Percentiles rank a stretch among this genome's conserved stretches.
phyloP scores from a whole-genome alignment of 345 rosid species.

The Gossypium ekmanianum region DNA sequence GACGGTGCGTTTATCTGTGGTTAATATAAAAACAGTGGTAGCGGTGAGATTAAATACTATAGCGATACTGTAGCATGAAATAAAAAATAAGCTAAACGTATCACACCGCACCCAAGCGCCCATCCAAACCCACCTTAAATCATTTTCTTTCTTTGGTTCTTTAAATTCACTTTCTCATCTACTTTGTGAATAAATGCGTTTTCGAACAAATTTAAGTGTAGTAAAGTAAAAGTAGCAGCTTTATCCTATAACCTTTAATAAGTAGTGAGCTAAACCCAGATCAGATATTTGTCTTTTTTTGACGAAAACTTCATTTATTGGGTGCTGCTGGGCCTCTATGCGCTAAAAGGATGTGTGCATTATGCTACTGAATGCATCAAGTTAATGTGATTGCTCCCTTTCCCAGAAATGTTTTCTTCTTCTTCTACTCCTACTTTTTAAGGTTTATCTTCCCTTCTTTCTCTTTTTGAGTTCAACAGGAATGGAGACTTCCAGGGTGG shows the following conservation, averaged over 20 bases:
- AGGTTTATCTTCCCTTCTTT: neutral
- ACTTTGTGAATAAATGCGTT: neutral
- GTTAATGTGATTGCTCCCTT: conserved; percentile 3
- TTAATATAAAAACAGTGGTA: too few species aligned
- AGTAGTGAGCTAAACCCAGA: conserved; percentile 3
- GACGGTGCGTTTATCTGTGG: rapidly evolving
- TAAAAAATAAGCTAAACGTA: too few species aligned
- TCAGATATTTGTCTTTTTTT: conserved; percentile 1
- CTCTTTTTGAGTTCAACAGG: neutral
- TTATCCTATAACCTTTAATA: neutral
- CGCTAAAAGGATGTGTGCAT: neutral
- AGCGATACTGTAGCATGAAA: too few species aligned
- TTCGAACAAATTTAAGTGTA: neutral
- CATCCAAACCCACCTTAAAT: too few species aligned
- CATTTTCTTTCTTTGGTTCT: neutral
- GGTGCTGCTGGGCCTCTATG: neutral
- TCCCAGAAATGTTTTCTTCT: neutral
- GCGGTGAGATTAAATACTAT: too few species aligned
- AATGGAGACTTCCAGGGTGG: conserved; percentile 30
- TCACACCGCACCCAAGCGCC: too few species aligned
- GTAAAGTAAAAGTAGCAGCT: neutral
- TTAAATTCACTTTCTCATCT: neutral
- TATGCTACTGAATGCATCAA: neutral
- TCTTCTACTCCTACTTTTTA: neutral
- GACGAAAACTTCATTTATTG: conserved; percentile 7